phyloP scores from a whole-genome alignment of 2,329 filamentous ascomycete genomes.

The Cercospora sesami region DNA sequence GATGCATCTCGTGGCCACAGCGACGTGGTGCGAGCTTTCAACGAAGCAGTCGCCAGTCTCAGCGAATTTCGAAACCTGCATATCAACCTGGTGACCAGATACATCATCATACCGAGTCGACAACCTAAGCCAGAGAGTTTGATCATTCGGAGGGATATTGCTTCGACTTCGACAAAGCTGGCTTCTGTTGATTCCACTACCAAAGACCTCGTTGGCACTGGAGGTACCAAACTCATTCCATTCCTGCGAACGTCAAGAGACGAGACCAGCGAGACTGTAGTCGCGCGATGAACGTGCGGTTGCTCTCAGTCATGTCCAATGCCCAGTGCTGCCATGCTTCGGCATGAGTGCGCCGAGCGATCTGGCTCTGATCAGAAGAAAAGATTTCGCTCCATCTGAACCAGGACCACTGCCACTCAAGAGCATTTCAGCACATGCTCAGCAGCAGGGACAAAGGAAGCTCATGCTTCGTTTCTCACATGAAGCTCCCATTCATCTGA shows the following conservation, averaged over 20 bases:
- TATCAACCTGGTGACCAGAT: slow-evolving; percentile 55
- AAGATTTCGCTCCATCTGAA: not conserved
- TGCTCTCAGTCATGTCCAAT: not conserved
- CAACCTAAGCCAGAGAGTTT: slow-evolving; percentile 30
- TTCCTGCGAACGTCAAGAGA: slow-evolving; percentile 56
- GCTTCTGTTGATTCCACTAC: slow-evolving; percentile 37
- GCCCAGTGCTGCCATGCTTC: too few relatives aligned
- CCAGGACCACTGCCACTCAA: not conserved
- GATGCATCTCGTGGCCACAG: slow-evolving; percentile 29
- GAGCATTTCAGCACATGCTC: not conserved
- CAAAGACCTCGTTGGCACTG: slow-evolving; percentile 50
- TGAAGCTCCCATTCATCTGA: slow-evolving; percentile 17
- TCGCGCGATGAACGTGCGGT: slow-evolving; percentile 11
- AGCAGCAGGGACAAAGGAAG: not conserved
- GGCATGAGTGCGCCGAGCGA: not conserved
- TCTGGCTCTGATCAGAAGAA: not conserved
- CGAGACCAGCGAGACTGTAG: slow-evolving; percentile 43
- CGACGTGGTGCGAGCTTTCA: slow-evolving; percentile 47
- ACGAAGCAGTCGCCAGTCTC: slow-evolving; percentile 48
- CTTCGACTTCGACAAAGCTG: slow-evolving; percentile 48
- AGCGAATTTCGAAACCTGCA: slow-evolving; percentile 53
- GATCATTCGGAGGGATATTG: slow-evolving; percentile 44
- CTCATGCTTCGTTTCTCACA: not conserved
- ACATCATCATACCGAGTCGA: slow-evolving; percentile 50
- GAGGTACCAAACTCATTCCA: slow-evolving; percentile 55